These are phyloP conservation scores for Botryotinia globosa DNA, from an alignment of 2,329 filamentous ascomycete species.

Conservation along the genomic window DNA sequence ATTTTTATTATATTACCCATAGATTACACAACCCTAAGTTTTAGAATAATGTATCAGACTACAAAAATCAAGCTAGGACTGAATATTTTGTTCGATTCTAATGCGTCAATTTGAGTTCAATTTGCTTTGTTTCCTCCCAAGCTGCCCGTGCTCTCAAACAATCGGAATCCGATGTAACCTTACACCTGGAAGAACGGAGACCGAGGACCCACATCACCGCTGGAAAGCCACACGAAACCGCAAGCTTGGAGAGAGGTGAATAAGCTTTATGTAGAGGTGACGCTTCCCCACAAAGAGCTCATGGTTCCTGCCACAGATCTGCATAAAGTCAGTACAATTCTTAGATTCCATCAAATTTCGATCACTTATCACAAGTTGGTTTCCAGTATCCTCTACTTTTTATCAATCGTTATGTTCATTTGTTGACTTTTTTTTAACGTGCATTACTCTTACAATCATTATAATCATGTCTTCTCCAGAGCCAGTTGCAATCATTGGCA, in stretches of 20 bases:
- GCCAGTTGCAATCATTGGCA: slow-evolving; percentile 40
- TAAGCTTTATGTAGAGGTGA: background rate
- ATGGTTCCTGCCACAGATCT: background rate
- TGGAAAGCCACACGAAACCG: background rate
- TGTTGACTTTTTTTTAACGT: background rate
- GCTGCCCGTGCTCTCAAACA: background rate
- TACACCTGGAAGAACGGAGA: background rate
- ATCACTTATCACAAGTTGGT: background rate
- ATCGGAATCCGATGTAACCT: background rate
- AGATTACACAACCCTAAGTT: background rate
- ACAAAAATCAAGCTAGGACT: background rate
- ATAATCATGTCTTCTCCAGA: slow-evolving; percentile 9
- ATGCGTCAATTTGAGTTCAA: background rate
- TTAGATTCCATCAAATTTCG: background rate
- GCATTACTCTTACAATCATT: background rate
- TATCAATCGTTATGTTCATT: background rate
- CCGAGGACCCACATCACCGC: background rate
- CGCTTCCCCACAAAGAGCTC: background rate
- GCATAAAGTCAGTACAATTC: background rate
- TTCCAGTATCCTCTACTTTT: background rate
- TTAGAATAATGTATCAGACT: background rate
- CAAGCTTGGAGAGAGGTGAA: background rate
- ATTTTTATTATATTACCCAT: background rate
- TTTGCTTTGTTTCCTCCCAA: background rate
- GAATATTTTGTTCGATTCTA: background rate